Evolutionary conservation across 106 monocot genomes (phyloP), one percentile per base, ranked within the genome.

Genomic region (Acanthochlamys bracteata): DNA sequence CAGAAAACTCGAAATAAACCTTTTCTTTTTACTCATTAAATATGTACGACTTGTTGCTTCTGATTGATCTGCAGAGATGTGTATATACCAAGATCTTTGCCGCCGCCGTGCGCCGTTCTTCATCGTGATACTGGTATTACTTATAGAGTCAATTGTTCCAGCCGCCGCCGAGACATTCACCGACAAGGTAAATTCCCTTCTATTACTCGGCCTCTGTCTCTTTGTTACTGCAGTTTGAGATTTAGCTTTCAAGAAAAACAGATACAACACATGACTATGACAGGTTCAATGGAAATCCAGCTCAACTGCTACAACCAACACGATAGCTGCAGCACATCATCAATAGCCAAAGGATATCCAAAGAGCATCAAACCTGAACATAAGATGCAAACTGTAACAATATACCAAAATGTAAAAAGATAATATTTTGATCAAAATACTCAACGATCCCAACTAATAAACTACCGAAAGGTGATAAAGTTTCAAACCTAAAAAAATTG

Each of bases 111-210:
- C 13, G 17, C 56, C 47, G 56, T 24, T 73, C 54, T 12, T 68
- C 53, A 19, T 82, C 64, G 25, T 33, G 33, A 33, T 79, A 24
- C 17, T 78, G 64, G 47, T 86, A 60, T 24, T 74, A 25, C 19
- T 60, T 24, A 19, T 49, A 19, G 20, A 4, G 49, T 25, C 52
- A 52, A 53, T 66, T 11, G 42, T 61, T 43, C 49, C 15, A 10
- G 33, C 77, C 10, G 33, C 24, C 14, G 78, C 73, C 4, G 88
- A 98, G 9, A 88, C 91, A 39, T 98, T 98, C 79, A 16, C 77
- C 20, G 96, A 98, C 69, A 98, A 98, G 85, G 91, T 96, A 72
- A 24, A 22, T 6, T 24, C 24, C 53, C 40, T 14, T 13, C 13
- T 19, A 39, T 21, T n/a, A n/a, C n/a, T n/a, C n/a, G n/a, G 49